Evolutionary conservation across 805 yeast genomes (phyloP), one percentile per base, ranked within the genome.

Genomic region (Wickerhamomyces hampshirensis): DNA sequence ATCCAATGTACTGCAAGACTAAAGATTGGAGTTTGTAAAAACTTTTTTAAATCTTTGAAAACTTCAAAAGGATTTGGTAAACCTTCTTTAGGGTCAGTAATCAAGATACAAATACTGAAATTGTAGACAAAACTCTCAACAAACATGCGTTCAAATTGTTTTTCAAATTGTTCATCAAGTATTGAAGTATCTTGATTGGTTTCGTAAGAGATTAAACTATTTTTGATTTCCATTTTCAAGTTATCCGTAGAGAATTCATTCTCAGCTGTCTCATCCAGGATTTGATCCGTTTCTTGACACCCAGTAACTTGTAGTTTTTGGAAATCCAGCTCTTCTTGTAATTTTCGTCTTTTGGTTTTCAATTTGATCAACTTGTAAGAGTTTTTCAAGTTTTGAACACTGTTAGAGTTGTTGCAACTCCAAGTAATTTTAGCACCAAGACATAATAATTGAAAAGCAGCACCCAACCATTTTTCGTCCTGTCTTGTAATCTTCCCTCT

Each of bases 91-190:
- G 50, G 39, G 14, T 60, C 50, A 13, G 71, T 58, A 30, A 63
- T 57, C 21, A 68, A 56, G 5, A 71, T 43, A 4, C 63, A 54
- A 7, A 64, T 56, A 6, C 69, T 55, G 40, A 64, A 69, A 38
- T 64, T 67, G 50, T 63, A 66, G 4, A 69, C 46, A 40, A 67
- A 70, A 26, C 72, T 67, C 35, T 71, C 76, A 16, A 66, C 38
- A 31, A 67, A 56, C 47, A 67, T 65, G 31, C 68, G 50, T 24
- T 50, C 51, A 29, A 48, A 50, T 34, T 46, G 50, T 11, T 23
- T 26, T 15, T 41, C 45, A 26, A 43, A 41, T 5, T 29, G 27
- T 3, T 13, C 14, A 4, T 12, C 18, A 26, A 27, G 12, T 7
- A 29, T 35, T 6, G 31, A 28, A 13, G 26, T n/a, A n/a, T n/a